Conservation (phyloP, 495 filamentous ascomycete genomes). For the Margaritispora aquatica region DNA sequence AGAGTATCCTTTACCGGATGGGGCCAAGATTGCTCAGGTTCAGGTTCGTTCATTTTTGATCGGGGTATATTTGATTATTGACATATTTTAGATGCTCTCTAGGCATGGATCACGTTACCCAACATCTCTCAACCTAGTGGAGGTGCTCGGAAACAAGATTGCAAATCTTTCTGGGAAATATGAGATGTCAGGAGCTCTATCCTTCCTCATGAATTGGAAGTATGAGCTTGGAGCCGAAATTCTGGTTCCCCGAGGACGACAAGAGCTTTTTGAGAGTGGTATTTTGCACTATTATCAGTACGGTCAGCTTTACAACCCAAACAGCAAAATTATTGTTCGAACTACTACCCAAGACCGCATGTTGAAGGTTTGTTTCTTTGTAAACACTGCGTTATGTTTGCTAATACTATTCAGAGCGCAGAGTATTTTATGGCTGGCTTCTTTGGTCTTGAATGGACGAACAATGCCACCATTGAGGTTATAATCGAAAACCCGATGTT, state of each 20-base stretch:
- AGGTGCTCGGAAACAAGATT: constrained; percentile 53
- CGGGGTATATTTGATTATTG: neutral
- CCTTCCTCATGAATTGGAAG: constrained; percentile 61
- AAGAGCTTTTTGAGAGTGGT: constrained; percentile 68
- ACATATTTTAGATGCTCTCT: constrained; percentile 57
- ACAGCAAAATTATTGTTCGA: constrained; percentile 54
- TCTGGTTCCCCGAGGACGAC: constrained; percentile 63
- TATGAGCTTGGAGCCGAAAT: constrained; percentile 72
- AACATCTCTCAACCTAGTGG: constrained; percentile 49
- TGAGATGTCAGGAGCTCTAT: constrained; percentile 46
- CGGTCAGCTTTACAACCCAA: constrained; percentile 50
- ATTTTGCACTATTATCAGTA: constrained; percentile 56
- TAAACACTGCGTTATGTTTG: neutral
- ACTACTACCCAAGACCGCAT: constrained; percentile 53
- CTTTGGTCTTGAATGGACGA: constrained; percentile 49
- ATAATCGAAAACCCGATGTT: constrained; percentile 38
- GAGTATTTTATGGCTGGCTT: constrained; percentile 67
- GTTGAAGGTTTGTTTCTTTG: constrained; percentile 52
- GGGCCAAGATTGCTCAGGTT: constrained; percentile 48
- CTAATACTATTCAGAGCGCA: constrained; percentile 53
- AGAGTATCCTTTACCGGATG: constrained; percentile 48
- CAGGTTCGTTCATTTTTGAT: constrained; percentile 26
- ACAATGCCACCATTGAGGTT: constrained; percentile 45
- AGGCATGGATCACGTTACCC: constrained; percentile 80
- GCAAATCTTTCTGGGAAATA: constrained; percentile 51